Percentiles rank a stretch among this genome's conserved stretches.
These are phyloP conservation scores for Erigeron philadelphicus DNA, from an alignment of 140 eudicot species.

Conservation along the genomic window DNA sequence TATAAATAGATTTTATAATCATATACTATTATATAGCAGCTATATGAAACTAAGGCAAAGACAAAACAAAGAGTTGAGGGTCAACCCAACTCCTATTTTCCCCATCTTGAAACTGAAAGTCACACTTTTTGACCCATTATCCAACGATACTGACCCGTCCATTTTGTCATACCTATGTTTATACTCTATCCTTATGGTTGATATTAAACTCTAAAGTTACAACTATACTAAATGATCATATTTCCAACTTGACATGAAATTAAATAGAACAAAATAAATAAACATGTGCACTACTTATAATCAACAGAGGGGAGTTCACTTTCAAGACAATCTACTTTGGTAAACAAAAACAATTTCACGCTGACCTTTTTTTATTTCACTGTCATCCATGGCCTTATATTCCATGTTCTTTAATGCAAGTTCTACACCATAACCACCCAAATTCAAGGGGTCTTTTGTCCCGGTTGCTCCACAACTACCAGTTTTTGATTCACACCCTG, in stretches of 20 bases:
- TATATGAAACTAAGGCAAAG: background rate
- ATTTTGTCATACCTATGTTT: background rate
- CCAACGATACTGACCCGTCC: background rate
- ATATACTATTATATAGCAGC: background rate
- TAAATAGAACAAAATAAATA: background rate
- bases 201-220: too few species aligned
- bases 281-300: background rate
- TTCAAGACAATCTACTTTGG: background rate
- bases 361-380: conserved; percentile 74
- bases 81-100: too few species aligned
- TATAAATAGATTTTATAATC: background rate
- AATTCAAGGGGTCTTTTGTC: conserved; percentile 58
- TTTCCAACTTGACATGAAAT: background rate
- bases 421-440: conserved; percentile 98
- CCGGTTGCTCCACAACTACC: conserved; percentile 78
- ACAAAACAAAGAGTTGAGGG: background rate
- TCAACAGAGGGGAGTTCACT: too few species aligned
- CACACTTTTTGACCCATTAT: background rate
- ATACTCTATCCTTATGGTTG: background rate
- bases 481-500: conserved; percentile 84
- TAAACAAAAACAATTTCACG: conserved; percentile 8
- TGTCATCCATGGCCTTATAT: conserved; percentile 99
- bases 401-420: conserved; percentile 99
- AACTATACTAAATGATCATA: background rate
- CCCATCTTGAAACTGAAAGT: too few species aligned